A percentile compares a stretch with the other conserved stretches of the same genome.
These are phyloP conservation scores for Populus hybrid DNA, from an alignment of 441 rosid genomes.

Conservation along the genomic window DNA sequence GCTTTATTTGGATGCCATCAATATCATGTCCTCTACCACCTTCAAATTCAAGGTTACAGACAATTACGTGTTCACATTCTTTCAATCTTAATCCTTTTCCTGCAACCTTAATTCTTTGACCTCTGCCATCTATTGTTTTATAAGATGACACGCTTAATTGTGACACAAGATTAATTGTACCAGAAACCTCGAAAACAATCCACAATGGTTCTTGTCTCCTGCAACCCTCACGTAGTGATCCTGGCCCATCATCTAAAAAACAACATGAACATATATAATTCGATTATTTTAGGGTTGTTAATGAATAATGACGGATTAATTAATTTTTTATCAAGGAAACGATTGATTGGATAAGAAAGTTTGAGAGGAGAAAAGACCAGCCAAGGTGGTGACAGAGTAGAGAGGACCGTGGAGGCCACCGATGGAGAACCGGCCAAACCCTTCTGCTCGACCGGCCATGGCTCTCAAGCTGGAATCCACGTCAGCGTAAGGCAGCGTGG, in stretches of 20 bases:
- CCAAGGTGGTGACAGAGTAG: slow-evolving; percentile 57
- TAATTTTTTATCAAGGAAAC: neutral
- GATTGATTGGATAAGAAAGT: neutral
- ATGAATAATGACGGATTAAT: neutral
- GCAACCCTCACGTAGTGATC: slow-evolving; percentile 78
- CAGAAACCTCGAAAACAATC: slow-evolving; percentile 76
- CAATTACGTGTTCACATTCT: too few species aligned
- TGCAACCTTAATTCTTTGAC: too few species aligned
- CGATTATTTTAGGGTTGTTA: neutral
- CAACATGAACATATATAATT: neutral
- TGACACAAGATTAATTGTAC: too few species aligned
- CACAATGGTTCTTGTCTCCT: slow-evolving; percentile 65
- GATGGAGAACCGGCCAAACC: slow-evolving; percentile 65
- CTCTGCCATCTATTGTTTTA: too few species aligned
- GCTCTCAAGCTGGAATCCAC: slow-evolving; percentile 60
- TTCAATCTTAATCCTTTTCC: too few species aligned
- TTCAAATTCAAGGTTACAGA: too few species aligned
- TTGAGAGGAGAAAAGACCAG: slow-evolving; percentile 32
- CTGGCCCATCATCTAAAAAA: slow-evolving; percentile 70
- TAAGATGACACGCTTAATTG: too few species aligned
- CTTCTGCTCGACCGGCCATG: slow-evolving; percentile 74
- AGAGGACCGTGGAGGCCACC: slow-evolving; percentile 71
- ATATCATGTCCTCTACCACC: too few species aligned
- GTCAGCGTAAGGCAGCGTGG: slow-evolving; percentile 52
- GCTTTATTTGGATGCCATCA: too few species aligned